Conservation (phyloP, 306 rosid species). For the Vigna mungo region DNA sequence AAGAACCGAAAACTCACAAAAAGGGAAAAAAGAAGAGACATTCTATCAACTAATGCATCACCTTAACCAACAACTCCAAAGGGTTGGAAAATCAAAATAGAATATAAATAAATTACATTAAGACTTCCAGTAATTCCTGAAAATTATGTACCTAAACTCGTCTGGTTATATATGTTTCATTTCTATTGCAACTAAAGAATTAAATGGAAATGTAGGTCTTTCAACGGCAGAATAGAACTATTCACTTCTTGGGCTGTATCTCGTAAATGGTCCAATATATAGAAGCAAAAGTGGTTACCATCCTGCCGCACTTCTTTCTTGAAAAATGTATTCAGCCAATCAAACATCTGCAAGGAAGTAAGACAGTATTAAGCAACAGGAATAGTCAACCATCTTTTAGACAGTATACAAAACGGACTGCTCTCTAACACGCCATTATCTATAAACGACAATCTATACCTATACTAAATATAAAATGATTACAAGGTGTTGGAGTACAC, state of each 20-base stretch:
- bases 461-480: neutral
- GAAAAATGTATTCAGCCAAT: conserved; percentile 42
- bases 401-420: conserved; percentile 7
- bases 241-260: conserved; percentile 49
- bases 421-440: conserved; percentile 1
- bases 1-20: conserved; percentile 42
- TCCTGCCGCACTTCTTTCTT: conserved; percentile 41
- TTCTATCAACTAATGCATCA: conserved; percentile 43
- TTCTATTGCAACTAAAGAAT: conserved; percentile 49
- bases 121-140: conserved; percentile 51
- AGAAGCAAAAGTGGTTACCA: conserved; percentile 38
- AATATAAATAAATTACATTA: conserved; percentile 49
- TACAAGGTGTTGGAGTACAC: no score
- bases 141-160: conserved; percentile 53
- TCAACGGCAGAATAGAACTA: conserved; percentile 43
- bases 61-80: conserved; percentile 36
- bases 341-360: conserved; percentile 79
- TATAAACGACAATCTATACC: neutral
- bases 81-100: conserved; percentile 3
- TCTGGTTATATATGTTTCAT: conserved; percentile 43
- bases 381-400: conserved; percentile 30
- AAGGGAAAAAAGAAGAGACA: conserved; percentile 44
- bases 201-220: conserved; percentile 42
- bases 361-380: conserved; percentile 35
- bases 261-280: conserved; percentile 48